Evolutionary conservation across 2,329 filamentous ascomycete genomes (phyloP).

Genomic region (Beauveria bassiana): DNA sequence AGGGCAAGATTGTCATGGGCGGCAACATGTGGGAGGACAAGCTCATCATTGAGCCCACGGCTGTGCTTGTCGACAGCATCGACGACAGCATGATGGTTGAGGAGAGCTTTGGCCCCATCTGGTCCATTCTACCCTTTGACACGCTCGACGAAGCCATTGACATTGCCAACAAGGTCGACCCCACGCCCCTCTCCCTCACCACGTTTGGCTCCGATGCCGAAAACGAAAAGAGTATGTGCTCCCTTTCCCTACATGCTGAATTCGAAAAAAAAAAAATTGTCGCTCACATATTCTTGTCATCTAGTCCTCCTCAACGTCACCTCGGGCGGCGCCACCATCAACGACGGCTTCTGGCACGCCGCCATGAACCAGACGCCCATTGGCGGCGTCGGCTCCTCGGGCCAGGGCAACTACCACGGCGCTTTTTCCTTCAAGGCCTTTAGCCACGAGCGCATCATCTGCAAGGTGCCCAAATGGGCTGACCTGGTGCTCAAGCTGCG

Average conservation of each 20-base stretch:
- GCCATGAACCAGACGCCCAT: constrained; percentile 66
- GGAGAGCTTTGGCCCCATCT: constrained; percentile 91
- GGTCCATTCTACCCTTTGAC: constrained; percentile 71
- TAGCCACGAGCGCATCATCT: constrained; percentile 52
- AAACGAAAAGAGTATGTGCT: constrained; percentile 56
- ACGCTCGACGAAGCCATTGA: constrained; percentile 78
- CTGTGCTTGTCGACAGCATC: constrained; percentile 70
- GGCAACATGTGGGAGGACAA: constrained; percentile 73
- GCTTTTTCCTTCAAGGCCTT: constrained; percentile 64
- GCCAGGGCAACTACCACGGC: constrained; percentile 70
- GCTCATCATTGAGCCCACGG: constrained; percentile 83
- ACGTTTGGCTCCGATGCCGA: constrained; percentile 78
- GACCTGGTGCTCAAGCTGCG: constrained; percentile 60
- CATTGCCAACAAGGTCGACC: constrained; percentile 71
- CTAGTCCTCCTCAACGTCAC: constrained; percentile 53
- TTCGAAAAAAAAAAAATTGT: not conserved
- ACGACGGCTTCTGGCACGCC: constrained; percentile 62
- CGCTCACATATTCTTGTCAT: not conserved
- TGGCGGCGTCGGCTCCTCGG: constrained; percentile 75
- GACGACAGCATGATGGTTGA: constrained; percentile 69
- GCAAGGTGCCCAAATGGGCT: constrained; percentile 58
- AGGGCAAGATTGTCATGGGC: constrained; percentile 80
- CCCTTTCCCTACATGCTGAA: not conserved
- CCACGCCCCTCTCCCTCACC: constrained; percentile 77
- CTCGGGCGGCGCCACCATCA: constrained; percentile 61